Percentiles rank a stretch among this genome's conserved stretches.
phyloP scores from a whole-genome alignment of 305 asterid genomes.

The Fraxinus nigra region DNA sequence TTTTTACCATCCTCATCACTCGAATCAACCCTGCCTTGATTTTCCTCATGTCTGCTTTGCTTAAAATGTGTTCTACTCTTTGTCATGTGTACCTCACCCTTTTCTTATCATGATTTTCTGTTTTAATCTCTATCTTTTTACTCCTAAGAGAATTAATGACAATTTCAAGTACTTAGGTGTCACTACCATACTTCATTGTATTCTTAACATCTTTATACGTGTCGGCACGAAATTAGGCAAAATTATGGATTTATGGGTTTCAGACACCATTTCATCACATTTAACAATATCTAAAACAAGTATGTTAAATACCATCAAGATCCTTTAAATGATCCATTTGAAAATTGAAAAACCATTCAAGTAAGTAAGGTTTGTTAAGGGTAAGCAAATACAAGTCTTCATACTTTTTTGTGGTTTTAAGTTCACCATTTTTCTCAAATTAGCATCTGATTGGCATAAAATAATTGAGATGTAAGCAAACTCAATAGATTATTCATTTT shows the following conservation, averaged over 20 bases:
- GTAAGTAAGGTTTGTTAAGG: not conserved
- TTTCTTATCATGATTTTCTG: no score
- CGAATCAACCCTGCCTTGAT: no score
- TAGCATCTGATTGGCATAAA: not conserved
- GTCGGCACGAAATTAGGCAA: not conserved
- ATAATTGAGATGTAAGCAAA: not conserved
- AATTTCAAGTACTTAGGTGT: no score
- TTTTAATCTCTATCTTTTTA: no score
- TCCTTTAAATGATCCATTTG: not conserved
- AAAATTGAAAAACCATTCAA: no score
- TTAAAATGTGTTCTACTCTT: no score
- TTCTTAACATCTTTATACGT: no score
- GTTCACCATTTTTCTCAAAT: not conserved
- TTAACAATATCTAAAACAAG: not conserved
- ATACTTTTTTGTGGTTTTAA: not conserved
- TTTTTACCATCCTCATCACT: no score
- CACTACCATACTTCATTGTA: not conserved
- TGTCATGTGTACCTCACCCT: no score
- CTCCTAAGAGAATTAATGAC: no score
- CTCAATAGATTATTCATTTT: not conserved
- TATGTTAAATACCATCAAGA: not conserved
- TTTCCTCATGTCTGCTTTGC: no score
- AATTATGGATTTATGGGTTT: no score
- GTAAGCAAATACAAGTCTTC: not conserved
- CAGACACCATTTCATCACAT: not conserved